Percentiles rank a stretch among this genome's conserved stretches.
These are phyloP conservation scores for Psilocybe sp. DNA, from an alignment of 768 basidiomycete genomes.

Conservation along the genomic window DNA sequence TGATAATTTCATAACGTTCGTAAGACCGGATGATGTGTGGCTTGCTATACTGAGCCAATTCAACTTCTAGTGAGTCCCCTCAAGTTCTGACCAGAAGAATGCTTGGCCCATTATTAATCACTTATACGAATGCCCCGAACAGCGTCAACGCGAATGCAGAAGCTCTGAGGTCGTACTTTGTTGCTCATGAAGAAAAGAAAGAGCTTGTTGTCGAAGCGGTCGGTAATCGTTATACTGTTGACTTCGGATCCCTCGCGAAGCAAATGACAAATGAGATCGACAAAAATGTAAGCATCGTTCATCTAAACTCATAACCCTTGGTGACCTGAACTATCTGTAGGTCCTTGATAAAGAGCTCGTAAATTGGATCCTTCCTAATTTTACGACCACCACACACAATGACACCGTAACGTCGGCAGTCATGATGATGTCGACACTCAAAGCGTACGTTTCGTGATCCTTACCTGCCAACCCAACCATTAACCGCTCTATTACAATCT, in stretches of 20 bases:
- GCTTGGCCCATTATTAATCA: neutral
- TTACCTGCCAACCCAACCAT: neutral
- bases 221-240: conserved; percentile 11
- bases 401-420: conserved; percentile 37
- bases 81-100: too few relatives aligned
- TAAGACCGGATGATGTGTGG: conserved; percentile 48
- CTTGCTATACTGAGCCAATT: conserved; percentile 39
- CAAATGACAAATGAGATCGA: conserved; percentile 21
- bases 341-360: conserved; percentile 26
- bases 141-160: conserved; percentile 34
- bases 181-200: conserved; percentile 22
- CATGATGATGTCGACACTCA: conserved; percentile 40
- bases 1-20: neutral
- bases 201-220: conserved; percentile 13
- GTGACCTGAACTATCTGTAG: neutral
- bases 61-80: conserved; percentile 31
- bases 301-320: neutral
- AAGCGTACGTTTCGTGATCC: conserved; percentile 16
- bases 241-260: conserved; percentile 22
- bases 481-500: neutral
- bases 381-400: conserved; percentile 40
- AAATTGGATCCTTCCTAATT: conserved; percentile 39
- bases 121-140: neutral
- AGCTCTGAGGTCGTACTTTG: conserved; percentile 28
- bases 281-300: conserved; percentile 17